Evolutionary conservation across 352 stramenopile genomes (phyloP).

Genomic region (Salisapilia sapeloensis): DNA sequence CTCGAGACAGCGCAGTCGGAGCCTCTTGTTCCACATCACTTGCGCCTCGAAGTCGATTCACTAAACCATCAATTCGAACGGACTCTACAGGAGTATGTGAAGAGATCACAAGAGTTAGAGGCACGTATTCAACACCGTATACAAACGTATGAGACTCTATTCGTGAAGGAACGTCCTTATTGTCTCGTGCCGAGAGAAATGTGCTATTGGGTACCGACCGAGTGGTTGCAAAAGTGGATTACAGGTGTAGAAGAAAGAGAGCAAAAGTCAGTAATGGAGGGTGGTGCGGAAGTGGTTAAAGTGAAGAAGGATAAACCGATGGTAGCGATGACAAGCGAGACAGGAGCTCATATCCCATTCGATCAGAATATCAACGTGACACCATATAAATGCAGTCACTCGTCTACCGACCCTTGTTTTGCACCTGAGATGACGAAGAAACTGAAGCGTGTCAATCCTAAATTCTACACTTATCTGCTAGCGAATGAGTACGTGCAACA

Average conservation of each 20-base stretch:
- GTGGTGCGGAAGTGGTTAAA: conserved; percentile 6
- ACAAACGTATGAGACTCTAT: conserved; percentile 39
- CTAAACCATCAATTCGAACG: conserved; percentile 31
- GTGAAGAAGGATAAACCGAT: conserved; percentile 3
- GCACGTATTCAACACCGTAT: conserved; percentile 24
- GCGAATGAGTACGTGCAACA: conserved; percentile 2
- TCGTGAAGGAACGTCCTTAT: conserved; percentile 33
- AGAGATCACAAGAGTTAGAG: conserved; percentile 24
- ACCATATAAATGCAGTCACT: conserved; percentile 30
- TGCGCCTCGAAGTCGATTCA: conserved; percentile 19
- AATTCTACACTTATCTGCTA: conserved; percentile 22
- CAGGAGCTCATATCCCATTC: conserved; percentile 32
- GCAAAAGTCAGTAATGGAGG: conserved; percentile 6
- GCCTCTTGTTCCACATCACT: no score
- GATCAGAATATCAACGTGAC: conserved; percentile 23
- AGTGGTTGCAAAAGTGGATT: conserved; percentile 46
- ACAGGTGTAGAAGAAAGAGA: conserved; percentile 23
- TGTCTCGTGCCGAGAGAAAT: conserved; percentile 8
- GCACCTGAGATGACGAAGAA: conserved; percentile 25
- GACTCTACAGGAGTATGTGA: conserved; percentile 24
- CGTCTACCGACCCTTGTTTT: conserved; percentile 10
- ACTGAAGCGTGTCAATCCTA: conserved; percentile 41
- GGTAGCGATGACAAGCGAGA: conserved; percentile 1
- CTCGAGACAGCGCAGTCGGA: no score
- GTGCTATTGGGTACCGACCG: conserved; percentile 58